Evolutionary conservation across 2,329 filamentous ascomycete genomes (phyloP).

Genomic region (Orbilia javanica): DNA sequence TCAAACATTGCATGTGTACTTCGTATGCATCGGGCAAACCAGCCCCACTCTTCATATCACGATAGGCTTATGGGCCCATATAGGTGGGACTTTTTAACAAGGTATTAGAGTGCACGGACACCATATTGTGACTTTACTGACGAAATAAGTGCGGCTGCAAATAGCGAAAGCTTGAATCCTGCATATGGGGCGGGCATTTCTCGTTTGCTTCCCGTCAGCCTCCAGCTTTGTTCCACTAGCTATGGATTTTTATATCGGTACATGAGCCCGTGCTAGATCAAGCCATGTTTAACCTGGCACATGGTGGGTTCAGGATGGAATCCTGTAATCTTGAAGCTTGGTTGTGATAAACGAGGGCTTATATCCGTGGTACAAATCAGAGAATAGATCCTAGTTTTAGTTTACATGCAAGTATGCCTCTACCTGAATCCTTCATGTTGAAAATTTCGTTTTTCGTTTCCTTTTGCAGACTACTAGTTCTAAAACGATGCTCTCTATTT

Average conservation of each 20-base stretch:
- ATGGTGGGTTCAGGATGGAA: neutral
- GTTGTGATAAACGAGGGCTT: neutral
- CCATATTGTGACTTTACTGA: neutral
- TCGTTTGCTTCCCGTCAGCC: neutral
- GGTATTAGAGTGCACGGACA: neutral
- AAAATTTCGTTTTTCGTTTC: too few species aligned
- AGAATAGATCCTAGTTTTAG: neutral
- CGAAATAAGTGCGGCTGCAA: neutral
- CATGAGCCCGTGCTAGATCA: too few species aligned
- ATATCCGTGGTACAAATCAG: neutral
- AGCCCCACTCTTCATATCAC: neutral
- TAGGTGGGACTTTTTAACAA: neutral
- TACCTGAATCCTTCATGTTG: slow-evolving; percentile 1
- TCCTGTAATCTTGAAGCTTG: neutral
- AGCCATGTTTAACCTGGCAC: neutral
- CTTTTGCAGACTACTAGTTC: neutral
- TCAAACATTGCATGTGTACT: neutral
- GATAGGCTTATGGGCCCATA: too few species aligned
- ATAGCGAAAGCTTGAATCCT: neutral
- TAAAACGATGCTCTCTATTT: neutral
- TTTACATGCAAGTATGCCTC: neutral
- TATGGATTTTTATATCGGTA: neutral
- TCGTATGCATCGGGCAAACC: neutral
- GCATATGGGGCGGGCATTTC: neutral
- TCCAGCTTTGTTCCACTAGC: too few species aligned